These are phyloP conservation scores for Nigrospora sphaerica DNA, from an alignment of 2,329 filamentous ascomycete species.

Conservation along the genomic window DNA sequence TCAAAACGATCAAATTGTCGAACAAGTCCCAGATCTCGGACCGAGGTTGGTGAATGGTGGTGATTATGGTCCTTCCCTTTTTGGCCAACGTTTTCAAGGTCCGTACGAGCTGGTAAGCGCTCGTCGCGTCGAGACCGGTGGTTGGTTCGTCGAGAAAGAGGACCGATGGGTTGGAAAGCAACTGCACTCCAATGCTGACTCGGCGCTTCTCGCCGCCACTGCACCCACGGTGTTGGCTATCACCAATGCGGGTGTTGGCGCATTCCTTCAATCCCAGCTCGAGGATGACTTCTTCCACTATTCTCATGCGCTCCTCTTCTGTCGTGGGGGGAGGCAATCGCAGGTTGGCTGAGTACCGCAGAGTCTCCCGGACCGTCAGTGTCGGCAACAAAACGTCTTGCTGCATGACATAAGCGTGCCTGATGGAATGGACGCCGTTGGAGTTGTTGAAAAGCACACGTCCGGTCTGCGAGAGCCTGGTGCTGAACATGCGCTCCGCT, in stretches of 20 bases:
- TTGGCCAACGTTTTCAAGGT: slow-evolving; percentile 62
- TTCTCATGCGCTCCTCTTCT: slow-evolving; percentile 46
- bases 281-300: slow-evolving; percentile 71
- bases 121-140: slow-evolving; percentile 70
- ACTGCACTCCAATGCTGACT: slow-evolving; percentile 70
- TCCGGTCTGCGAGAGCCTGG: slow-evolving; percentile 44
- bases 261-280: slow-evolving; percentile 73
- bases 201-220: slow-evolving; percentile 74
- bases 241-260: slow-evolving; percentile 67
- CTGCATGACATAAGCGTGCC: slow-evolving; percentile 68
- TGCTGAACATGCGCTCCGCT: slow-evolving; percentile 59
- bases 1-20: slow-evolving; percentile 63
- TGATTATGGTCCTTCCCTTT: slow-evolving; percentile 64
- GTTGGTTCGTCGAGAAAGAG: slow-evolving; percentile 76
- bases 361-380: slow-evolving; percentile 68
- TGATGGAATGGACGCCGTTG: slow-evolving; percentile 42
- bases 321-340: slow-evolving; percentile 58
- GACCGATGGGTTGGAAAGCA: slow-evolving; percentile 72
- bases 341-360: slow-evolving; percentile 66
- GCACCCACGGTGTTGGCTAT: slow-evolving; percentile 64
- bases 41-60: slow-evolving; percentile 70
- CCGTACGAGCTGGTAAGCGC: slow-evolving; percentile 65
- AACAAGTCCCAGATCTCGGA: slow-evolving; percentile 77
- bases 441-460: slow-evolving; percentile 54
- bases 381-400: slow-evolving; percentile 69